Evolutionary conservation across 1,284 basidiomycete genomes (phyloP).

Genomic region (Volvariella volvacea): DNA sequence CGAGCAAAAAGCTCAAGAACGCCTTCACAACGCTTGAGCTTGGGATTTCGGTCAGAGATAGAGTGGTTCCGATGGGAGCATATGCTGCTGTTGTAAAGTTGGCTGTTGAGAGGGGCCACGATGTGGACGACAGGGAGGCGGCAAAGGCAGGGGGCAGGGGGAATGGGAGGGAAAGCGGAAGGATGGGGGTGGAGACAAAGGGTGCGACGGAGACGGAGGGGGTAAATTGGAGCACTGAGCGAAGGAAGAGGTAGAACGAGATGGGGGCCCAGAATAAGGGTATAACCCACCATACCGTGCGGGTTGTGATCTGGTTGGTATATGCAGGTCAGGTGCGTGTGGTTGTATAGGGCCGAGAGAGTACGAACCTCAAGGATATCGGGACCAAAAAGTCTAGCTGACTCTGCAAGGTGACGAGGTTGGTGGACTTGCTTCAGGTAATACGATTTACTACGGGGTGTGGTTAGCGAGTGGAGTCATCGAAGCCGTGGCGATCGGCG

Average conservation of each 20-base stretch:
- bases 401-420: conserved; percentile 83
- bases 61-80: no score
- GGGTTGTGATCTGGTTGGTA: conserved; percentile 61
- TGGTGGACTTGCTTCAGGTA: conserved; percentile 97
- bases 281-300: conserved; percentile 93
- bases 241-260: conserved; percentile 71
- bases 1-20: conserved; percentile 65
- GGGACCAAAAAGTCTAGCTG: conserved; percentile 85
- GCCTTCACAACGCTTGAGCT: conserved; percentile 32
- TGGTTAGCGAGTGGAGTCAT: conserved; percentile 6
- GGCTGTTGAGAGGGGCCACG: no score
- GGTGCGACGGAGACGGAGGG: conserved; percentile 23
- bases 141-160: conserved; percentile 29
- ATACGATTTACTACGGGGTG: conserved; percentile 71
- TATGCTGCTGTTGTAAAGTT: no score
- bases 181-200: conserved; percentile 46
- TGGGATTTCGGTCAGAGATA: not conserved
- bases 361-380: conserved; percentile 69
- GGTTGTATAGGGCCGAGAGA: conserved; percentile 3
- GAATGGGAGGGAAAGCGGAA: conserved; percentile 43
- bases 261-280: conserved; percentile 93
- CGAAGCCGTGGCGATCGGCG: conserved; percentile 3
- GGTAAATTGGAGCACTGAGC: conserved; percentile 81
- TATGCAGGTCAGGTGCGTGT: conserved; percentile 2
- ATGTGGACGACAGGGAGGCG: conserved; percentile 16